Percentiles rank a stretch among this genome's conserved stretches.
Conservation (phyloP, 2,329 filamentous ascomycete genomes). For the Emmonsia crescens region DNA sequence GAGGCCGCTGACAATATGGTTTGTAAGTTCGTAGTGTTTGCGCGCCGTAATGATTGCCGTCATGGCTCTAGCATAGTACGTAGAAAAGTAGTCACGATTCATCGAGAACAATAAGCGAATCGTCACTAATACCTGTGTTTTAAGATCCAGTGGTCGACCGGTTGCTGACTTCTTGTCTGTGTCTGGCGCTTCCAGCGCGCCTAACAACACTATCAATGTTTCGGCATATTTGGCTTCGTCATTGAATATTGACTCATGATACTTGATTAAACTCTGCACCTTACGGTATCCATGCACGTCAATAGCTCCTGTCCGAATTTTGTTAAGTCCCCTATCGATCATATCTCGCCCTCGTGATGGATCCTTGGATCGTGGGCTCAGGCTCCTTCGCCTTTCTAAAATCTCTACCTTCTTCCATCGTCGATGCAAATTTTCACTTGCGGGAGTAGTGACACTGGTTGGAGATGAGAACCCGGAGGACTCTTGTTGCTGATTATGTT, state of each 20-base stretch:
- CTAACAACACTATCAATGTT: slow-evolving; percentile 28
- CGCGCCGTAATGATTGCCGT: slow-evolving; percentile 28
- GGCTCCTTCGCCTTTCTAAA: slow-evolving; percentile 22
- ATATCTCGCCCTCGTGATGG: slow-evolving; percentile 27
- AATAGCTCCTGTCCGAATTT: slow-evolving; percentile 26
- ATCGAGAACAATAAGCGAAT: slow-evolving; percentile 30
- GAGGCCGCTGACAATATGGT: slow-evolving; percentile 31
- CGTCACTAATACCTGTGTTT: slow-evolving; percentile 33
- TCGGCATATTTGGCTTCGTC: slow-evolving; percentile 28
- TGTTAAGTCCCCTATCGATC: slow-evolving; percentile 28
- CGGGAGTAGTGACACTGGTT: slow-evolving; percentile 3
- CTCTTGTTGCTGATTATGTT: slow-evolving; percentile 16
- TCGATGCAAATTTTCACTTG: slow-evolving; percentile 19
- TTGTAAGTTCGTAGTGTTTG: slow-evolving; percentile 28
- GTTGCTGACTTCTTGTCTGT: slow-evolving; percentile 19
- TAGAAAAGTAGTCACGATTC: slow-evolving; percentile 25
- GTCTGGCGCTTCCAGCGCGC: slow-evolving; percentile 25
- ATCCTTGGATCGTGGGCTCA: slow-evolving; percentile 31
- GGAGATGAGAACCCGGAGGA: slow-evolving; percentile 5
- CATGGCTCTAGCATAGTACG: slow-evolving; percentile 26
- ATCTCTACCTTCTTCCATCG: slow-evolving; percentile 25
- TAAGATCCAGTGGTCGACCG: slow-evolving; percentile 24
- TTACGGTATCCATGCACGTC: slow-evolving; percentile 35
- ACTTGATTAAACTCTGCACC: slow-evolving; percentile 31
- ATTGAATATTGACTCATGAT: slow-evolving; percentile 25